phyloP scores from a whole-genome alignment of 2,329 filamentous ascomycete species.

The Beauveria brongniartii region DNA sequence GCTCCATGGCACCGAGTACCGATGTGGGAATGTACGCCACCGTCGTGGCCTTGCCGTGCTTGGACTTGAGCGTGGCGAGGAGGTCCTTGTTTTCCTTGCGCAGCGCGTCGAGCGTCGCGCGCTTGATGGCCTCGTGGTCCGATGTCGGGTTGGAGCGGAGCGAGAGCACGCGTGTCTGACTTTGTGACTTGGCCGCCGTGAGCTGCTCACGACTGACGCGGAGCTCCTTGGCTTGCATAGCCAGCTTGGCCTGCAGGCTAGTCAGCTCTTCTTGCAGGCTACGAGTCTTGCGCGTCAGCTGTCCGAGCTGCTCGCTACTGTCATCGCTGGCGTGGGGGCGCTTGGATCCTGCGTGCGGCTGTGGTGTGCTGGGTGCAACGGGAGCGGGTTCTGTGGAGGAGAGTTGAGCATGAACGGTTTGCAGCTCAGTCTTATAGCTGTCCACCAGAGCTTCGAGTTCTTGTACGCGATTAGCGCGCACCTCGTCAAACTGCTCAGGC shows the following conservation, averaged over 20 bases:
- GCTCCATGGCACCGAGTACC: slow-evolving; percentile 65
- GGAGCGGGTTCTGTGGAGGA: slow-evolving; percentile 47
- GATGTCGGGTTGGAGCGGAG: slow-evolving; percentile 89
- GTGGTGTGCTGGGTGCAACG: slow-evolving; percentile 24
- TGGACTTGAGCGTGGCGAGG: slow-evolving; percentile 57
- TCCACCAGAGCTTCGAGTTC: slow-evolving; percentile 83
- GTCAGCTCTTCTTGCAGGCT: slow-evolving; percentile 73
- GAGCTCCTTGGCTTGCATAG: slow-evolving; percentile 68
- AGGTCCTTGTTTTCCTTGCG: slow-evolving; percentile 79
- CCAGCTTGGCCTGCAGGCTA: slow-evolving; percentile 59
- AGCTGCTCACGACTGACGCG: slow-evolving; percentile 67
- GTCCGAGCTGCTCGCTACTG: slow-evolving; percentile 62
- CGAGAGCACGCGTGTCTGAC: slow-evolving; percentile 74
- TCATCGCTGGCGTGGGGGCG: slow-evolving; percentile 51
- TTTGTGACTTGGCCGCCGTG: slow-evolving; percentile 53
- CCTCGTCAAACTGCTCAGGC: slow-evolving; percentile 67
- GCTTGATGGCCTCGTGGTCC: slow-evolving; percentile 75
- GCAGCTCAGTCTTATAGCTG: slow-evolving; percentile 74
- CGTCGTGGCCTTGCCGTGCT: slow-evolving; percentile 26
- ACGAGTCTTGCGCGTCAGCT: slow-evolving; percentile 80
- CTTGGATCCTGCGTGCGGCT: slow-evolving; percentile 48
- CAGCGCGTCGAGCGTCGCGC: slow-evolving; percentile 67
- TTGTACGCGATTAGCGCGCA: slow-evolving; percentile 64
- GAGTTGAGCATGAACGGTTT: slow-evolving; percentile 67
- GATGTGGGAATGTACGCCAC: slow-evolving; percentile 65